These are phyloP conservation scores for Magnolia officinalis DNA, from an alignment of 164 flowering plant species.

Conservation along the genomic window DNA sequence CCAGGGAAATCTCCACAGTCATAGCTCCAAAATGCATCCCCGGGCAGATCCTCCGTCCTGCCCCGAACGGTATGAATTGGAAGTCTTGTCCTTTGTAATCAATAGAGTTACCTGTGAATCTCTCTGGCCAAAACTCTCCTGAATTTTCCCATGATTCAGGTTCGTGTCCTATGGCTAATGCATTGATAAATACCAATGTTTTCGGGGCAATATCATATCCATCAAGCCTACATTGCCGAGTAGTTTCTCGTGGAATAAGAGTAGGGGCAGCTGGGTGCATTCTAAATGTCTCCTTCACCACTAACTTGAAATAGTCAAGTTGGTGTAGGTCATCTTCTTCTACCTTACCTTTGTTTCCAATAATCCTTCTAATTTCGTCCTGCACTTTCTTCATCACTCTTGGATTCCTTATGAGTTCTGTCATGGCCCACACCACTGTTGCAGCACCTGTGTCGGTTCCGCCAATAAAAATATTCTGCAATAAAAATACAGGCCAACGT, in stretches of 20 bases:
- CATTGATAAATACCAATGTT: slow-evolving; percentile 27
- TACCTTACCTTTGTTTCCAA: slow-evolving; percentile 20
- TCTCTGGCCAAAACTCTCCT: slow-evolving; percentile 24
- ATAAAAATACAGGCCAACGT: neutral
- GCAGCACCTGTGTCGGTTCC: slow-evolving; percentile 40
- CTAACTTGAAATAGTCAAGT: slow-evolving; percentile 24
- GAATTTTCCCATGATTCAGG: slow-evolving; percentile 23
- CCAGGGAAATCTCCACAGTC: slow-evolving; percentile 25
- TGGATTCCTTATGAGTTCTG: slow-evolving; percentile 16
- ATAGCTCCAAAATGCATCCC: neutral
- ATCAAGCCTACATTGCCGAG: slow-evolving; percentile 15
- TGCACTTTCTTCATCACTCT: too few relatives aligned
- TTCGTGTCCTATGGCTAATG: slow-evolving; percentile 25
- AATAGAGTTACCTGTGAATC: slow-evolving; percentile 19
- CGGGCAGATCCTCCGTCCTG: too few relatives aligned
- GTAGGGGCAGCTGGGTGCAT: slow-evolving; percentile 34
- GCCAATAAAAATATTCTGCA: slow-evolving; percentile 30
- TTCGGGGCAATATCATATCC: slow-evolving; percentile 26
- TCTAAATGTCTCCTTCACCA: slow-evolving; percentile 29
- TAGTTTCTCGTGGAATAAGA: slow-evolving; percentile 25
- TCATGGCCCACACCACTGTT: slow-evolving; percentile 34
- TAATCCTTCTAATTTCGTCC: neutral
- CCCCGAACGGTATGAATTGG: neutral
- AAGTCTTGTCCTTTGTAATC: slow-evolving; percentile 33
- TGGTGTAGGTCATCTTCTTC: slow-evolving; percentile 25